Conservation (phyloP, 768 basidiomycete species). For the Tephrocybe sp. region DNA sequence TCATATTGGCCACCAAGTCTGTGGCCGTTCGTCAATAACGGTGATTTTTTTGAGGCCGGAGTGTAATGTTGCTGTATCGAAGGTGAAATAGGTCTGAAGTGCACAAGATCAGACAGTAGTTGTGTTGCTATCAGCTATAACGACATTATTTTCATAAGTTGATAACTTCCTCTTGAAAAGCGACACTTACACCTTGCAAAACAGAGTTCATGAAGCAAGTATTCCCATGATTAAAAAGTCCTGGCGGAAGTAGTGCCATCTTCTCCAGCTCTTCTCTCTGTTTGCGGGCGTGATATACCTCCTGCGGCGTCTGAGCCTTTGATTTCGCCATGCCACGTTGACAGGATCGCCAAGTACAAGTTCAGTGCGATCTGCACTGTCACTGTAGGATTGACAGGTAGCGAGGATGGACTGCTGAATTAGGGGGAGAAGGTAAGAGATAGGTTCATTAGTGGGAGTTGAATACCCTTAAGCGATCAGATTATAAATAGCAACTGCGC, state of each 20-base stretch:
- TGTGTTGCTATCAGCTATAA: slow-evolving; percentile 65
- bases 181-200: slow-evolving; percentile 71
- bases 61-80: slow-evolving; percentile 36
- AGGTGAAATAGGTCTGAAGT: slow-evolving; percentile 48
- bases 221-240: slow-evolving; percentile 78
- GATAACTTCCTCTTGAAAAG: slow-evolving; percentile 10
- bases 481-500: slow-evolving; percentile 3
- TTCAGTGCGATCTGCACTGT: background rate
- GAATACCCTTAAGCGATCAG: slow-evolving; percentile 1
- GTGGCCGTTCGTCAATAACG: slow-evolving; percentile 68
- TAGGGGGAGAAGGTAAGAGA: slow-evolving; percentile 8
- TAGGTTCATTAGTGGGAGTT: slow-evolving; percentile 2
- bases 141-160: slow-evolving; percentile 1
- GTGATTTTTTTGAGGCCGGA: slow-evolving; percentile 51
- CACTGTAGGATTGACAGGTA: background rate
- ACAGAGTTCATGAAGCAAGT: slow-evolving; percentile 98
- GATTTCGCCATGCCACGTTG: slow-evolving; percentile 43
- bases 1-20: slow-evolving; percentile 50
- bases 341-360: background rate
- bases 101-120: slow-evolving; percentile 53
- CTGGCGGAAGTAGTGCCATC: slow-evolving; percentile 64
- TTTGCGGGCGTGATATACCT: slow-evolving; percentile 55
- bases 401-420: background rate
- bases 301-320: slow-evolving; percentile 59
- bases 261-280: slow-evolving; percentile 62